These are phyloP conservation scores for Trichosanthes truncata DNA, from an alignment of 306 rosid species.

Conservation along the genomic window DNA sequence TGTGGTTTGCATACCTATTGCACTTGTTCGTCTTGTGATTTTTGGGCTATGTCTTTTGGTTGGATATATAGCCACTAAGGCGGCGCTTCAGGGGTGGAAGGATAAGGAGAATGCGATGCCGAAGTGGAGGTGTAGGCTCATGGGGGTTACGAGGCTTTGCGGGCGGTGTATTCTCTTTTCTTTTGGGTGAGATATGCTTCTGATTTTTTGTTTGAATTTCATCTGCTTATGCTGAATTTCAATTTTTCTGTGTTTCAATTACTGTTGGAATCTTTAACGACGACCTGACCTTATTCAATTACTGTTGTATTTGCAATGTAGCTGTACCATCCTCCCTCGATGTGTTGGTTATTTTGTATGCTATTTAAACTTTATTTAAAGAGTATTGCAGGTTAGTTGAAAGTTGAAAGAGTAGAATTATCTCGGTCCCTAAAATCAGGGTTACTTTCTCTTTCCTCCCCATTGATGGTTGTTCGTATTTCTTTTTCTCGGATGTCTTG, in stretches of 20 bases:
- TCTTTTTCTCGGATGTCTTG: neutral
- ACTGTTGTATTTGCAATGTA: neutral
- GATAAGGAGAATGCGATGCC: constrained; percentile 78
- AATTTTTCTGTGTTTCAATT: neutral
- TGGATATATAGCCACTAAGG: constrained; percentile 60
- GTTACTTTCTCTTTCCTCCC: neutral
- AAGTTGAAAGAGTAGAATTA: no score
- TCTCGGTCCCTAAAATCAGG: neutral
- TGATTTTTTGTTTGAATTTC: neutral
- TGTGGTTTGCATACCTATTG: constrained; percentile 46
- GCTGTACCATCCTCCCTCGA: neutral
- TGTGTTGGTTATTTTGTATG: neutral
- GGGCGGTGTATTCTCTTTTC: constrained; percentile 74
- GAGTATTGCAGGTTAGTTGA: neutral
- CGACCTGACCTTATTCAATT: neutral
- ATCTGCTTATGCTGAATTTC: neutral
- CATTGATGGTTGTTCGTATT: neutral
- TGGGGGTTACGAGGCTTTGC: constrained; percentile 77
- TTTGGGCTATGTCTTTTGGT: constrained; percentile 49
- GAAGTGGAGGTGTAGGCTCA: constrained; percentile 58
- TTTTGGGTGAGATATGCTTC: constrained; percentile 46
- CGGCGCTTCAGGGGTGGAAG: constrained; percentile 77
- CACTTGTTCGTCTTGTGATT: constrained; percentile 37
- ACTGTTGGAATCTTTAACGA: neutral
- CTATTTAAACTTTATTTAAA: neutral